These are phyloP conservation scores for Pseudoperonospora humuli DNA, from an alignment of 352 stramenopile genomes.

Conservation along the genomic window DNA sequence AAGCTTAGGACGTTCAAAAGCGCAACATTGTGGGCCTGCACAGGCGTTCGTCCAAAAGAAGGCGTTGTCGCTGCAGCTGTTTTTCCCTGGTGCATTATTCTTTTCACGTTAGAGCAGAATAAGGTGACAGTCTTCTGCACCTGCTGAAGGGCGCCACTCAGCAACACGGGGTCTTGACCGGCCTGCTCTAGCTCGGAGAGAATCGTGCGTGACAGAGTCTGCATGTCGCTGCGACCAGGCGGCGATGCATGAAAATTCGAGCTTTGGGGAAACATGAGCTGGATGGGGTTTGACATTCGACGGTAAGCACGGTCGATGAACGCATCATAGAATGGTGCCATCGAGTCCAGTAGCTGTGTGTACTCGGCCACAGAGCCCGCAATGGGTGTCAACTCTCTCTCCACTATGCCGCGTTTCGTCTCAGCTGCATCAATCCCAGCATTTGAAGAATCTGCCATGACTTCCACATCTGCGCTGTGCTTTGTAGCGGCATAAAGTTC, in stretches of 20 bases:
- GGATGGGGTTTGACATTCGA: constrained; percentile 63
- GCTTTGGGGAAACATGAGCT: constrained; percentile 85
- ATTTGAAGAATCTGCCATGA: constrained; percentile 13
- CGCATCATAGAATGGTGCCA: constrained; percentile 54
- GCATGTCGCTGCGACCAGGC: constrained; percentile 75
- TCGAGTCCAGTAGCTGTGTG: constrained; percentile 64
- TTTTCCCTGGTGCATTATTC: constrained; percentile 66
- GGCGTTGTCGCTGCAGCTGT: constrained; percentile 36
- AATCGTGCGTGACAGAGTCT: constrained; percentile 69
- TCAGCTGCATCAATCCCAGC: neutral
- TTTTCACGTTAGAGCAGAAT: constrained; percentile 64
- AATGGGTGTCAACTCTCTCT: constrained; percentile 26
- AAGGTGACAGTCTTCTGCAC: constrained; percentile 53
- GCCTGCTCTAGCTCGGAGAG: constrained; percentile 60
- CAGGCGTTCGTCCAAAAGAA: constrained; percentile 45
- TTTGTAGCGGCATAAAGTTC: constrained; percentile 52
- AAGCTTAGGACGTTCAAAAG: constrained; percentile 63
- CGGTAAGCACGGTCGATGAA: constrained; percentile 62
- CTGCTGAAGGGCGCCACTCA: constrained; percentile 52
- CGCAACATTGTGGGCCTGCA: constrained; percentile 73
- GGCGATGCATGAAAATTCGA: constrained; percentile 76
- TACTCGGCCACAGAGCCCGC: constrained; percentile 32
- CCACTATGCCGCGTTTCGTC: neutral
- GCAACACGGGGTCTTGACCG: constrained; percentile 45
- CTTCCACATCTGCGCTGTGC: constrained; percentile 21